Conservation (phyloP, 148 eudicot species). For the Vaccinium myrtillus region DNA sequence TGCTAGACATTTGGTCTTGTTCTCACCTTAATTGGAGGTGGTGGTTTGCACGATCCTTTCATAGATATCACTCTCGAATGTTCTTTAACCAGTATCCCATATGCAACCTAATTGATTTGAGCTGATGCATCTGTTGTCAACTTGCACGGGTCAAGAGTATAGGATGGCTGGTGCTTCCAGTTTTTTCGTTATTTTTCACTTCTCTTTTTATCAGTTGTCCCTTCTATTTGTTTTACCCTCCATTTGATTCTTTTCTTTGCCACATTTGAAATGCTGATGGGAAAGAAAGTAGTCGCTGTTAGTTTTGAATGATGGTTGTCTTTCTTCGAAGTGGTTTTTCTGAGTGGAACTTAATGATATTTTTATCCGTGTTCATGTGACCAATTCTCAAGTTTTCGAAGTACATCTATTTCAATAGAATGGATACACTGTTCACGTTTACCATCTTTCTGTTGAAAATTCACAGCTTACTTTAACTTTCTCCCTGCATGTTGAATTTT, state of each 20-base stretch:
- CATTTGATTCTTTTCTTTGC: not conserved
- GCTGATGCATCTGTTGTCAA: not conserved
- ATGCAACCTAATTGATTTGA: not conserved
- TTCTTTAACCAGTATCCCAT: not conserved
- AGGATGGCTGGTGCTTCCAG: not conserved
- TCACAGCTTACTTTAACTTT: not conserved
- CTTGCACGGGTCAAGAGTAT: not conserved
- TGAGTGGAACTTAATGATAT: not conserved
- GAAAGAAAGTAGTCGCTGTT: not conserved
- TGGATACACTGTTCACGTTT: not conserved
- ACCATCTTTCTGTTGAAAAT: not conserved
- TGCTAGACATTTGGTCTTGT: not conserved
- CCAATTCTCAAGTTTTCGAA: not conserved
- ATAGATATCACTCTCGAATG: not conserved
- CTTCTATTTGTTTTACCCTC: too few species aligned
- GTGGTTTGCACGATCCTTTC: not conserved
- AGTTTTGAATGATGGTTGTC: constrained; percentile 8
- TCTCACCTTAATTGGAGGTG: not conserved
- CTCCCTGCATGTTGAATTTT: not conserved
- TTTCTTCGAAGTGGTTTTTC: not conserved
- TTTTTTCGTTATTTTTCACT: not conserved
- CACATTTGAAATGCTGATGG: not conserved
- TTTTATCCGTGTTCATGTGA: not conserved
- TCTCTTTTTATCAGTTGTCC: not conserved
- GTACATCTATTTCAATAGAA: not conserved